These are phyloP conservation scores for Lactarius quietus DNA, from an alignment of 768 basidiomycete species.

Conservation along the genomic window DNA sequence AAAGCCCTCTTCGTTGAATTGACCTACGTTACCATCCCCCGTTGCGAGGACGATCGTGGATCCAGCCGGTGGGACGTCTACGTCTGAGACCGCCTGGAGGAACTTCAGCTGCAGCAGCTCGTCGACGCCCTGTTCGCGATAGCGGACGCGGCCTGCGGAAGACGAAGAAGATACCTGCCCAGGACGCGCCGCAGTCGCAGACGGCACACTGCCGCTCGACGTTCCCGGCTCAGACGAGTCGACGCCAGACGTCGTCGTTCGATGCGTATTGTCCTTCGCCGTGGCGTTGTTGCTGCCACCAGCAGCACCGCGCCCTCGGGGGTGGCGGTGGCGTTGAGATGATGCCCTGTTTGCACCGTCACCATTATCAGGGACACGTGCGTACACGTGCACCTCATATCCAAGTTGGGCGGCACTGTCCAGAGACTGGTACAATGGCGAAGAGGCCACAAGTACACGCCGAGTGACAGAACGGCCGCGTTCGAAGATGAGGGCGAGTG, in stretches of 20 bases:
- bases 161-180: constrained; percentile 24
- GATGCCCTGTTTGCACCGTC: constrained; percentile 56
- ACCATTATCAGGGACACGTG: constrained; percentile 65
- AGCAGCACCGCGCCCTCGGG: constrained; percentile 23
- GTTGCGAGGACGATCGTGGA: constrained; percentile 89
- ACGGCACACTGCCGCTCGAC: constrained; percentile 24
- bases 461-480: constrained; percentile 73
- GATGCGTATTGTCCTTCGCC: constrained; percentile 27
- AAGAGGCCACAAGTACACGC: constrained; percentile 75
- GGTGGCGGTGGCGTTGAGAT: constrained; percentile 30
- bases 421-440: constrained; percentile 82
- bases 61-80: constrained; percentile 57
- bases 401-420: constrained; percentile 66
- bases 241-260: constrained; percentile 24
- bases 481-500: constrained; percentile 74
- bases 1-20: constrained; percentile 93
- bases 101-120: constrained; percentile 92
- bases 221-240: constrained; percentile 33
- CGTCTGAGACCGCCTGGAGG: constrained; percentile 75
- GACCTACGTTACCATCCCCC: constrained; percentile 88
- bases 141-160: constrained; percentile 46
- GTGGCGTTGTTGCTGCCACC: constrained; percentile 22
- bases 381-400: constrained; percentile 68
- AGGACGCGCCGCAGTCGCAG: constrained; percentile 20
- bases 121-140: constrained; percentile 92